These are phyloP conservation scores for Cyberlindnera suaveolens DNA, from an alignment of 805 yeast genomes.

Conservation along the genomic window DNA sequence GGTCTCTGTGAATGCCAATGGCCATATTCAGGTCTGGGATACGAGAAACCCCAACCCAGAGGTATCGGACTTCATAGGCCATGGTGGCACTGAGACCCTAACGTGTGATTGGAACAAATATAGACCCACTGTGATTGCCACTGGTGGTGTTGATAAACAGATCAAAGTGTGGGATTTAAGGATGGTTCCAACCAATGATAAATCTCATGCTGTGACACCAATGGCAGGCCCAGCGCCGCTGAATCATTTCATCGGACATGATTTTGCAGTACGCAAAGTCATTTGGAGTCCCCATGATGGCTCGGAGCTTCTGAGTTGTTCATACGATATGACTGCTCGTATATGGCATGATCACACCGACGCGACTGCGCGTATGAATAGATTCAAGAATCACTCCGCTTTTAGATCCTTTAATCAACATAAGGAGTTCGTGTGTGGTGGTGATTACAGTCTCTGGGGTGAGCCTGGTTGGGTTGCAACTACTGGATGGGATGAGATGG, in stretches of 20 bases:
- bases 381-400: slow-evolving; percentile 42
- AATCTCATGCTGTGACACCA: slow-evolving; percentile 26
- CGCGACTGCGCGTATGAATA: slow-evolving; percentile 47
- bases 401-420: slow-evolving; percentile 59
- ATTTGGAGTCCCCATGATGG: slow-evolving; percentile 87
- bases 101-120: slow-evolving; percentile 90
- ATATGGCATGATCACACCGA: slow-evolving; percentile 77
- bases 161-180: slow-evolving; percentile 86
- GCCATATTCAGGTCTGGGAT: slow-evolving; percentile 79
- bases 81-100: slow-evolving; percentile 74
- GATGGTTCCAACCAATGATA: slow-evolving; percentile 42
- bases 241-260: slow-evolving; percentile 81
- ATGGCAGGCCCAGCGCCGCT: slow-evolving; percentile 59
- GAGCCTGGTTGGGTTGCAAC: slow-evolving; percentile 93
- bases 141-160: slow-evolving; percentile 88
- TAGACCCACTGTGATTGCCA: slow-evolving; percentile 68
- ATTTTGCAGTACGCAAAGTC: slow-evolving; percentile 77
- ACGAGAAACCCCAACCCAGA: slow-evolving; percentile 60
- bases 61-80: slow-evolving; percentile 56
- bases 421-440: slow-evolving; percentile 85
- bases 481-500: slow-evolving; percentile 96
- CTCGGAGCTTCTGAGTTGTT: slow-evolving; percentile 62
- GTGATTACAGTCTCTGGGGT: slow-evolving; percentile 97
- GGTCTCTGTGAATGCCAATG: slow-evolving; percentile 67
- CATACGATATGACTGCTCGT: slow-evolving; percentile 89